A percentile compares a stretch with the other conserved stretches of the same genome.
Evolutionary conservation across 2,329 filamentous ascomycete genomes (phyloP).

Genomic region (Pyricularia sp.): DNA sequence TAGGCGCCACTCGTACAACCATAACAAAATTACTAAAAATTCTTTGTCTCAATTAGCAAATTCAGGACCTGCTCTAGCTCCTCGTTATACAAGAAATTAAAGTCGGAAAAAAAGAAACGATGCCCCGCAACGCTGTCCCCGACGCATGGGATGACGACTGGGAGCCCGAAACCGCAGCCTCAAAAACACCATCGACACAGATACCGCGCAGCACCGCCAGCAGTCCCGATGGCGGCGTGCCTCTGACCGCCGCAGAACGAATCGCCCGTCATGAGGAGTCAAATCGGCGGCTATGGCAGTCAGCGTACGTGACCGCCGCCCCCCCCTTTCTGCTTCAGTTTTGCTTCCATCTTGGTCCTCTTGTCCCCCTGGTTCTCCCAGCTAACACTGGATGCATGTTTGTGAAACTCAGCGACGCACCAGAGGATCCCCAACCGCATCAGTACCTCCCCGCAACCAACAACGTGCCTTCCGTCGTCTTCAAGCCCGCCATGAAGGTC

Average conservation of each 20-base stretch:
- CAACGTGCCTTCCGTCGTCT: conserved; percentile 47
- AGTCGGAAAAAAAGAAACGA: conserved; percentile 12
- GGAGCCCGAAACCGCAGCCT: conserved; percentile 36
- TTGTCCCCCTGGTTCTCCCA: conserved; percentile 3
- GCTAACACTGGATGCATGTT: conserved; percentile 3
- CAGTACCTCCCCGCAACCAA: conserved; percentile 26
- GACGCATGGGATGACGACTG: conserved; percentile 91
- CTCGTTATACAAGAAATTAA: background rate
- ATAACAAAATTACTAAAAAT: background rate
- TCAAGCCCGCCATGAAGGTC: conserved; percentile 76
- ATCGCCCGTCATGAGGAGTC: conserved; percentile 72
- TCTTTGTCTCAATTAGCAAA: background rate
- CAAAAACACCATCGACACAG: conserved; percentile 20
- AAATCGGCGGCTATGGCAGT: conserved; percentile 81
- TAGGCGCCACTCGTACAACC: background rate
- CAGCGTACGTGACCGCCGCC: conserved; percentile 52
- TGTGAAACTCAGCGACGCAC: conserved; percentile 50
- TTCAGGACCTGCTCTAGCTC: background rate
- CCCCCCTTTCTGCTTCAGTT: background rate
- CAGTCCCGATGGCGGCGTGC: conserved; percentile 27
- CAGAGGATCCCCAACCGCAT: conserved; percentile 33
- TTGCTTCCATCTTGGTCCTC: background rate
- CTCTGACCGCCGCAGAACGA: conserved; percentile 64
- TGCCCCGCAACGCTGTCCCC: conserved; percentile 43
- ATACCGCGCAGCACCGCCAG: conserved; percentile 46